Evolutionary conservation across 1,284 basidiomycete species (phyloP).

Genomic region (Ceratobasidium sp.): DNA sequence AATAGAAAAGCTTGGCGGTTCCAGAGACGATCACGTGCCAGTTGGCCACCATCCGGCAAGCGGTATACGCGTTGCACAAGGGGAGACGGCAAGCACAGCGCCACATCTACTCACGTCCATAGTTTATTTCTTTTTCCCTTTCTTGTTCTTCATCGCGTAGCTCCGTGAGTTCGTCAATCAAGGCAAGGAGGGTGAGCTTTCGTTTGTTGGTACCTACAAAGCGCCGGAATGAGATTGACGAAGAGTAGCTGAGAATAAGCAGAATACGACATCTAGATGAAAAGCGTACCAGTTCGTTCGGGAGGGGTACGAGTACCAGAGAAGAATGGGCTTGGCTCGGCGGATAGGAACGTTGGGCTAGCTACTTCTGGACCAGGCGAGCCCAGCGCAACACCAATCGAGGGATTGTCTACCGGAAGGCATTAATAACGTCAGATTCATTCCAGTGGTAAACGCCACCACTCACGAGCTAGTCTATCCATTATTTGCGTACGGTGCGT

Average conservation of each 20-base stretch:
- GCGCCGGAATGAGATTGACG: neutral
- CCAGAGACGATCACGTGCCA: slow-evolving; percentile 19
- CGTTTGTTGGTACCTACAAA: slow-evolving; percentile 55
- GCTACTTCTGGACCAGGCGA: neutral
- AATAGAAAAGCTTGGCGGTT: slow-evolving; percentile 24
- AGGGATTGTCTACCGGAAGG: slow-evolving; percentile 2
- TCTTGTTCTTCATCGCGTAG: slow-evolving; percentile 60
- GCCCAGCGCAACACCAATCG: slow-evolving; percentile 22
- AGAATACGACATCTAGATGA: neutral
- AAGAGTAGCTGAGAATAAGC: neutral
- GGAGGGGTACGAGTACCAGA: slow-evolving; percentile 21
- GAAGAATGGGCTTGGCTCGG: slow-evolving; percentile 26
- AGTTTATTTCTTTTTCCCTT: slow-evolving; percentile 52
- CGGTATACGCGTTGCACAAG: slow-evolving; percentile 19
- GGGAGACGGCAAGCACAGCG: slow-evolving; percentile 1
- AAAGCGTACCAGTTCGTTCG: slow-evolving; percentile 21
- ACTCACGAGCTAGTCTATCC: slow-evolving; percentile 35
- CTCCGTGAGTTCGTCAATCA: slow-evolving; percentile 68
- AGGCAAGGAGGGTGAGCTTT: slow-evolving; percentile 71
- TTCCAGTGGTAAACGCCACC: neutral
- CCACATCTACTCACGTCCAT: slow-evolving; percentile 20
- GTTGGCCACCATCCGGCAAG: neutral
- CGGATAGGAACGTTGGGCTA: slow-evolving; percentile 11
- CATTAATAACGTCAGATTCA: neutral
- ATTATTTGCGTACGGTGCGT: neutral